Evolutionary conservation across 331 rosid species (phyloP).

Genomic region (Dryas integrifolia): DNA sequence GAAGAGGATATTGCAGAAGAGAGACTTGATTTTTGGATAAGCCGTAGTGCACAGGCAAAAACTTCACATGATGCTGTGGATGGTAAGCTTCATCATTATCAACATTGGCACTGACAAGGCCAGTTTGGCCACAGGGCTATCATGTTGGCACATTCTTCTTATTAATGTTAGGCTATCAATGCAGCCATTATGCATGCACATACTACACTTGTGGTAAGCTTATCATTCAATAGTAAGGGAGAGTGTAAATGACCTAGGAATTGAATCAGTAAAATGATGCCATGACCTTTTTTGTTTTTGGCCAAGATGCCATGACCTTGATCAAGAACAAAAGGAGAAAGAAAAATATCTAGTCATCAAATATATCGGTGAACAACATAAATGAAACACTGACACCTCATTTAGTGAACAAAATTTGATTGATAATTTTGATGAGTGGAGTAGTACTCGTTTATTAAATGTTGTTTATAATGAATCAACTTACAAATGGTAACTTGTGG

Average conservation of each 20-base stretch:
- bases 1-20: constrained; percentile 93
- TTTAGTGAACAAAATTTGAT: too few species aligned
- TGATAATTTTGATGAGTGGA: too few species aligned
- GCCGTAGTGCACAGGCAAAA: constrained; percentile 64
- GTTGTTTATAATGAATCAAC: background rate
- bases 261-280: background rate
- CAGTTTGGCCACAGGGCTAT: background rate
- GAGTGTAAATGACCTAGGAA: too few species aligned
- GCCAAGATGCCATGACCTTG: constrained; percentile 2
- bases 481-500: constrained; percentile 20
- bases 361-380: too few species aligned
- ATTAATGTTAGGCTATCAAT: background rate
- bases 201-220: background rate
- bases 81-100: constrained; percentile 45
- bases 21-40: constrained; percentile 81
- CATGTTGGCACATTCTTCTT: background rate
- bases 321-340: background rate
- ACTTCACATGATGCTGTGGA: constrained; percentile 97
- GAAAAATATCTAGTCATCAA: background rate
- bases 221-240: background rate
- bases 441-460: background rate
- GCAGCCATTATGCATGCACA: background rate
- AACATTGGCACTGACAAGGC: constrained; percentile 9
- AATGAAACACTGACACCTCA: too few species aligned
- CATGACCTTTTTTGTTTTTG: too few species aligned